Evolutionary conservation across 495 filamentous ascomycete species (phyloP).

Genomic region (Hypoxylon fuscum): DNA sequence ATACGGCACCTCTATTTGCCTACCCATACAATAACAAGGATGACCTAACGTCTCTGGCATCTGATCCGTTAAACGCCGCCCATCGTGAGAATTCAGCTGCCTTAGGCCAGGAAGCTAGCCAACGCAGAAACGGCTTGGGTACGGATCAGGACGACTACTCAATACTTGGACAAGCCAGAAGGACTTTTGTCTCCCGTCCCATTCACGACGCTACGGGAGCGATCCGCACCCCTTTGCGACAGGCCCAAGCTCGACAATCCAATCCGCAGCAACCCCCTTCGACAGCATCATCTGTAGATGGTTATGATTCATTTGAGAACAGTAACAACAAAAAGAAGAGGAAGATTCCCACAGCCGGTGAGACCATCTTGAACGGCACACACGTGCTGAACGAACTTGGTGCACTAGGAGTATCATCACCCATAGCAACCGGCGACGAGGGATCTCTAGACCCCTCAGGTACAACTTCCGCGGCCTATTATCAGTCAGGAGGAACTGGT

Average conservation of each 20-base stretch:
- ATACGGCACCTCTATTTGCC: constrained; percentile 75
- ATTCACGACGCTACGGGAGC: constrained; percentile 37
- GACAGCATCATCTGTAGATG: constrained; percentile 72
- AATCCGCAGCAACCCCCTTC: constrained; percentile 59
- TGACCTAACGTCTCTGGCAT: constrained; percentile 40
- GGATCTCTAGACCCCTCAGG: constrained; percentile 50
- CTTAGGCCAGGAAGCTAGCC: constrained; percentile 38
- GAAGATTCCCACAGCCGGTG: constrained; percentile 92
- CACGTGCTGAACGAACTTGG: constrained; percentile 62
- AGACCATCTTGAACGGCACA: constrained; percentile 59
- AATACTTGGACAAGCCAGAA: constrained; percentile 41
- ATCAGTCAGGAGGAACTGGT: constrained; percentile 45
- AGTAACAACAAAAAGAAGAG: constrained; percentile 99
- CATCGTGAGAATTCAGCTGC: constrained; percentile 46
- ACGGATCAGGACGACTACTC: constrained; percentile 52
- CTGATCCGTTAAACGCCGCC: constrained; percentile 28
- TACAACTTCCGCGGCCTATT: constrained; percentile 42
- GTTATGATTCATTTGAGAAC: constrained; percentile 97
- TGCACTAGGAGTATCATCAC: constrained; percentile 35
- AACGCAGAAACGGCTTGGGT: constrained; percentile 44
- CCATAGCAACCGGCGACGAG: constrained; percentile 40
- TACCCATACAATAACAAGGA: constrained; percentile 67
- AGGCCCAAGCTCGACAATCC: constrained; percentile 49
- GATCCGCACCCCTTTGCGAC: constrained; percentile 37
- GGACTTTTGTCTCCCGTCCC: constrained; percentile 37